Evolutionary conservation across 495 filamentous ascomycete species (phyloP).

Genomic region (Trichoderma reesei): DNA sequence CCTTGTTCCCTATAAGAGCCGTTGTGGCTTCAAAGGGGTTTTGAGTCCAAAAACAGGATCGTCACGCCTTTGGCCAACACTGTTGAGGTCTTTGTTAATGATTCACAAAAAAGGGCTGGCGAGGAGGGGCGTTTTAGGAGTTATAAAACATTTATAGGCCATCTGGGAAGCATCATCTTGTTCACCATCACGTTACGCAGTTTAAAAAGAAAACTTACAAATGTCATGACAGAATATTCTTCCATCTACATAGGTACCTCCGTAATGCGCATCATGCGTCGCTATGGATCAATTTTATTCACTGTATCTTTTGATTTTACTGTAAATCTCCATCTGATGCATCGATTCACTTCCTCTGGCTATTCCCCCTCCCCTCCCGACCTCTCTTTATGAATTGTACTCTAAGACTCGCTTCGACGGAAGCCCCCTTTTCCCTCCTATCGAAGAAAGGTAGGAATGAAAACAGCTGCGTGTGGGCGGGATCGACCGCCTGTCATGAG

Average conservation of each 20-base stretch:
- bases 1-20: too few relatives aligned
- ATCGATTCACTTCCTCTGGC: too few relatives aligned
- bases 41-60: background rate
- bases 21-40: background rate
- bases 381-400: too few relatives aligned
- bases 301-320: too few relatives aligned
- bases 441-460: background rate
- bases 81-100: too few relatives aligned
- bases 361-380: too few relatives aligned
- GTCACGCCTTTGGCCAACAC: background rate
- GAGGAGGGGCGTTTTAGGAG: background rate
- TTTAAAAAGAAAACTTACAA: background rate
- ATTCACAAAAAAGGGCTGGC: background rate
- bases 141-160: background rate
- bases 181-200: background rate
- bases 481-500: slow-evolving; percentile 1
- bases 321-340: too few relatives aligned
- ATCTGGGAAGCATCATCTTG: background rate
- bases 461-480: background rate
- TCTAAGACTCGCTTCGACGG: background rate
- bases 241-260: background rate
- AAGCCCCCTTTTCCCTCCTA: background rate
- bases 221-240: background rate
- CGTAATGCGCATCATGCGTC: too few relatives aligned
- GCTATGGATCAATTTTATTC: too few relatives aligned